phyloP scores from a whole-genome alignment of 176 grass and related monocot species.

The Carex myosuroides region DNA sequence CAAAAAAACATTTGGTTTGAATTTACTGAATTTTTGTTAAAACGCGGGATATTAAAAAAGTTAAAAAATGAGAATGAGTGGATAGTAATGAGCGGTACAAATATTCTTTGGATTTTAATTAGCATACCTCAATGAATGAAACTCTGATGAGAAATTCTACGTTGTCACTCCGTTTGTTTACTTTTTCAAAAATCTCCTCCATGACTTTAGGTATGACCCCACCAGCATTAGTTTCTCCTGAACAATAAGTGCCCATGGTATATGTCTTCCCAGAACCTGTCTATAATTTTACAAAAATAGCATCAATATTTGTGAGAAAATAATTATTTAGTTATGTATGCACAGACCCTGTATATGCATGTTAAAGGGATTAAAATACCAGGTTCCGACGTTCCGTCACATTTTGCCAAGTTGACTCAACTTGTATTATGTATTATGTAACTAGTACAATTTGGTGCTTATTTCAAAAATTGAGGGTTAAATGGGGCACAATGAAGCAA shows the following conservation, averaged over 20 bases:
- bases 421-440: not conserved
- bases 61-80: not conserved
- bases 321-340: not conserved
- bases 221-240: constrained; percentile 41
- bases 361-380: not conserved
- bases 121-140: constrained; percentile 86
- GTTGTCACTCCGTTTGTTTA: constrained; percentile 41
- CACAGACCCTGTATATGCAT: constrained; percentile 4
- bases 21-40: not conserved
- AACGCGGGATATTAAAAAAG: not conserved
- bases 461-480: too few relatives aligned
- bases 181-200: constrained; percentile 81
- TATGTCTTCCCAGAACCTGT: constrained; percentile 96
- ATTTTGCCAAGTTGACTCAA: not conserved
- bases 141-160: constrained; percentile 77
- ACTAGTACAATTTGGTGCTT: not conserved
- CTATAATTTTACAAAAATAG: constrained; percentile 31
- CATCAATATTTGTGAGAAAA: constrained; percentile 8
- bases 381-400: not conserved
- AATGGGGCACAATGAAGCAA: too few relatives aligned
- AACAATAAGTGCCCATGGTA: constrained; percentile 88
- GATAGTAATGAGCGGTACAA: not conserved
- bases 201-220: constrained; percentile 97
- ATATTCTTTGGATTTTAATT: not conserved
- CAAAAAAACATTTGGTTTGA: not conserved